Evolutionary conservation across 2,329 filamentous ascomycete species (phyloP).

Genomic region (Colletotrichum sp.): DNA sequence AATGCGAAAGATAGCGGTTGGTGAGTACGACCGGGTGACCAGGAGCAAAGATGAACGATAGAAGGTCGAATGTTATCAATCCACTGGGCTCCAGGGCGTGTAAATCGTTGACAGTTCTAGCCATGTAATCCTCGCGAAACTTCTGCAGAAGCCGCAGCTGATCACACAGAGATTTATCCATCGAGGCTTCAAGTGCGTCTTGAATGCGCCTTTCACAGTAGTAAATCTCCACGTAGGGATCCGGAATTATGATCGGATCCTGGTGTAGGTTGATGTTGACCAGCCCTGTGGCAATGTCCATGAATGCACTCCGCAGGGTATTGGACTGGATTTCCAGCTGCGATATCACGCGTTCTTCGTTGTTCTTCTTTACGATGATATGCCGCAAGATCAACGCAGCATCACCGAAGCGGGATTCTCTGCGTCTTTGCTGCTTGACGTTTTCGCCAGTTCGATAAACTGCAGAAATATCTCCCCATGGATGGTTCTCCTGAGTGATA

Average conservation of each 20-base stretch:
- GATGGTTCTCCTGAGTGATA: background rate
- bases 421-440: background rate
- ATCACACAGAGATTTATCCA: background rate
- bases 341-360: background rate
- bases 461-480: background rate
- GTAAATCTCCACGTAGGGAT: background rate
- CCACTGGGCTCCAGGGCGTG: accelerated
- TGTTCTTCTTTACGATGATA: background rate
- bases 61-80: background rate
- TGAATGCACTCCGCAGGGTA: background rate
- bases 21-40: accelerated
- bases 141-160: background rate
- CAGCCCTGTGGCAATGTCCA: accelerated
- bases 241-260: background rate
- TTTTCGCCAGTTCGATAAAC: background rate
- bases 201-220: background rate
- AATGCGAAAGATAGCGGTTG: background rate
- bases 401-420: background rate
- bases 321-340: background rate
- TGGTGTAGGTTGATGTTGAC: background rate
- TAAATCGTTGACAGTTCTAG: accelerated
- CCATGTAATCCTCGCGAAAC: background rate
- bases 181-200: accelerated
- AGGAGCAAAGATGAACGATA: background rate
- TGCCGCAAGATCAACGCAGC: background rate